These are phyloP conservation scores for Guyanaporus albipodus DNA, from an alignment of 768 basidiomycete genomes.

Conservation along the genomic window DNA sequence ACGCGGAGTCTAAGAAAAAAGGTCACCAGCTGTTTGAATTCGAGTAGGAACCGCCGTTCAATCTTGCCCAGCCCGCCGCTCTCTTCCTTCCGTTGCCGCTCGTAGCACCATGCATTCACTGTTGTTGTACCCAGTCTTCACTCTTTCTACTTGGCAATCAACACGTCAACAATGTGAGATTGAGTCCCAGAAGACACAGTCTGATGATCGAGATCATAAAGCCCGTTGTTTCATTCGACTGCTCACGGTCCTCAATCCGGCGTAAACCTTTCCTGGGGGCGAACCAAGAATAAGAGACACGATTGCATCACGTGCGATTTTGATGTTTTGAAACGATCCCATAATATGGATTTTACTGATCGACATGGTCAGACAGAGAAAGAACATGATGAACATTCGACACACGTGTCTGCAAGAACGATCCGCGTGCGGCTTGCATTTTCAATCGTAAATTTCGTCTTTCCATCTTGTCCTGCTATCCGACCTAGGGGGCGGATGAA, in stretches of 20 bases:
- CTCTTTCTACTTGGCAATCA: conserved; percentile 5
- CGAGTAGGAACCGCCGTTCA: conserved; percentile 5
- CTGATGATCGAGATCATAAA: conserved; percentile 40
- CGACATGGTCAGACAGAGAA: conserved; percentile 5
- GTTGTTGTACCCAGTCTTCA: conserved; percentile 1
- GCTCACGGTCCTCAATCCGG: conserved; percentile 86
- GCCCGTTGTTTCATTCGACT: conserved; percentile 92
- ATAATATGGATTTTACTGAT: conserved; percentile 95
- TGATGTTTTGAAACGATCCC: conserved; percentile 98
- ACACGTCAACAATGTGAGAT: conserved; percentile 9
- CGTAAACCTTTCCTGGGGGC: conserved; percentile 92
- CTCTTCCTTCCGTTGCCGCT: neutral
- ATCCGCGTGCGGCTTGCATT: conserved; percentile 97
- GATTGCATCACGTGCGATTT: conserved; percentile 93
- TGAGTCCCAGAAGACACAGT: conserved; percentile 1
- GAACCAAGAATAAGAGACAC: conserved; percentile 94
- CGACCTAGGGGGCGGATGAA: conserved; percentile 53
- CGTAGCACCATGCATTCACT: neutral
- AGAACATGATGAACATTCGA: conserved; percentile 12
- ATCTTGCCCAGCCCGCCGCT: neutral
- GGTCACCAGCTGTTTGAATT: conserved; percentile 12
- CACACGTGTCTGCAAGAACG: conserved; percentile 94
- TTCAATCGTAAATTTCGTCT: conserved; percentile 98
- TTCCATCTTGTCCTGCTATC: conserved; percentile 97
- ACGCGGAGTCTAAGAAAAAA: conserved; percentile 37